Evolutionary conservation across 495 filamentous ascomycete genomes (phyloP).

Genomic region (Pyronema domesticum): DNA sequence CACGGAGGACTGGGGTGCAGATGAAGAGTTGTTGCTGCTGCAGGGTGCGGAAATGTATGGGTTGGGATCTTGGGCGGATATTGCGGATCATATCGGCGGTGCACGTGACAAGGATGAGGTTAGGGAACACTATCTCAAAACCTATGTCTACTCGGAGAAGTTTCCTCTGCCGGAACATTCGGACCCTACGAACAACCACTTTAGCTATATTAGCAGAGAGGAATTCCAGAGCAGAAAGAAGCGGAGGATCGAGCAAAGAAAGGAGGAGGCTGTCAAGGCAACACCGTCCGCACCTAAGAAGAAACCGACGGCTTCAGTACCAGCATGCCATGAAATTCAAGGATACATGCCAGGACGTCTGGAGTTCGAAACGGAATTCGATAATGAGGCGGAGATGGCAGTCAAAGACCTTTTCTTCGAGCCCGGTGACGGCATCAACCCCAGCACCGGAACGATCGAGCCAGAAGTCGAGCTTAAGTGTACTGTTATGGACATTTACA

Average conservation of each 20-base stretch:
- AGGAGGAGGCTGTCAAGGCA: constrained; percentile 70
- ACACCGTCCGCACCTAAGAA: constrained; percentile 75
- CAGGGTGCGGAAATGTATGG: constrained; percentile 98
- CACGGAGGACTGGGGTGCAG: constrained; percentile 84
- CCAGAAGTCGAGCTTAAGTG: constrained; percentile 94
- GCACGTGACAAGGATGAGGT: constrained; percentile 91
- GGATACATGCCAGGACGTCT: constrained; percentile 97
- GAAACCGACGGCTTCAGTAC: constrained; percentile 72
- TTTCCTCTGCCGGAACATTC: constrained; percentile 78
- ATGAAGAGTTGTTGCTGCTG: constrained; percentile 80
- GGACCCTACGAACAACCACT: constrained; percentile 59
- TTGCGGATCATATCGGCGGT: constrained; percentile 93
- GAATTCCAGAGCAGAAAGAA: constrained; percentile 92
- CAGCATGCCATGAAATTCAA: constrained; percentile 90
- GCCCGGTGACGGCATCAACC: constrained; percentile 78
- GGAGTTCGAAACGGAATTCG: constrained; percentile 94
- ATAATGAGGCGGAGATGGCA: constrained; percentile 94
- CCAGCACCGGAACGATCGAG: constrained; percentile 62
- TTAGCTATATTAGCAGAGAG: constrained; percentile 65
- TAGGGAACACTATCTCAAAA: constrained; percentile 73
- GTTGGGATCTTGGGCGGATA: constrained; percentile 90
- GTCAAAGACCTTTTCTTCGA: constrained; percentile 98
- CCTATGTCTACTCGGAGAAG: constrained; percentile 60
- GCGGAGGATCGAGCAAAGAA: constrained; percentile 76
- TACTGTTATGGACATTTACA: constrained; percentile 97